Base-by-base conservation (phyloP, 225 moss, liverwort and hornwort genomes). In the Sphagnum tenellum region DNA sequence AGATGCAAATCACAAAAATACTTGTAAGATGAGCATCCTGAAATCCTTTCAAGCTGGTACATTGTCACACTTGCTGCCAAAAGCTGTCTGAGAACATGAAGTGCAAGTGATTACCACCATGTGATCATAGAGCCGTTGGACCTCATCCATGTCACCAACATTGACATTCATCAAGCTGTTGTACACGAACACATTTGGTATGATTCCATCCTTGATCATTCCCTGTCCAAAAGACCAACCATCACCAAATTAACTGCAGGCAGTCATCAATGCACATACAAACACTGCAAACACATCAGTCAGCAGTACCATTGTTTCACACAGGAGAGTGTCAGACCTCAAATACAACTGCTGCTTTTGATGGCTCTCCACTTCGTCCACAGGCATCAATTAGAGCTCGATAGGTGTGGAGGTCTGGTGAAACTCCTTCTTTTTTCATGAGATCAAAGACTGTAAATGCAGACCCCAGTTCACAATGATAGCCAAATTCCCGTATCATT, bases 111-210 rank as follows among this genome's bases (percentile, higher is more conserved):
- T 54, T 73, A 91, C 95, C 92, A 78, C 82, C 95, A 96, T 96
- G 56, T 82, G 86, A 48, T 68, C 69, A 62, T 90, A 88, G 60
- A 88, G 76, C 69, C 69, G 73, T 75, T 89, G 85, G 54, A 96
- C 95, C 64, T 74, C 75, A n/a, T 73, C 69, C 69, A 92, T 82
- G 65, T 96, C 79, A 67, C 81, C 88, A 66, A 89, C 85, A 61
- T 75, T 81, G 55, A 76, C 89, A 69, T 96, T 92, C 89, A 96
- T 89, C 67, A 90, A 77, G 73, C 95, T 92, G 60, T 96, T 96
- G 72, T 88, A 96, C 48, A 96, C 73, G 76, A 77, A 96, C 60
- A 78, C 72, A 64, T 96, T 96, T 45, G 89, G 86, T 57, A 76
- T 67, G 4, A 73, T 66, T 66, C 95, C 95, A 45, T 86, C 84